These are phyloP conservation scores for Cavenderia fasciculata DNA, from an alignment of 78 protist species.

Conservation along the genomic window DNA sequence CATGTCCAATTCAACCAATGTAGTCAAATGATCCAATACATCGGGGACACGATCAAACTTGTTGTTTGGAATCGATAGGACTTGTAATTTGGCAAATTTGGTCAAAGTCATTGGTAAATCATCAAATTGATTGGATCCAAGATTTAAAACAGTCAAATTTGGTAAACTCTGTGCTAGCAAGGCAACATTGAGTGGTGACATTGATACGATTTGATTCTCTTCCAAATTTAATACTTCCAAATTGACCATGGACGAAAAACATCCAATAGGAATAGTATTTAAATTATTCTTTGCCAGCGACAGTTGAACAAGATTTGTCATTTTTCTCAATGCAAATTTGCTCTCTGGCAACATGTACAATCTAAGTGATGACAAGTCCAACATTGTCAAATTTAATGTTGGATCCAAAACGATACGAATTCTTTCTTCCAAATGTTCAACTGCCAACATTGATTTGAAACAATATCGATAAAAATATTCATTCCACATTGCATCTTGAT, in stretches of 20 bases:
- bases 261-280: conserved; percentile 24
- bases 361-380: conserved; percentile 12
- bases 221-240: conserved; percentile 53
- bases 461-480: conserved; percentile 68
- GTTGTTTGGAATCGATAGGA: conserved; percentile 12
- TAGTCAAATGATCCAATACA: conserved; percentile 7
- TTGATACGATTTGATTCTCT: conserved; percentile 35
- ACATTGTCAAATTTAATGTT: neutral
- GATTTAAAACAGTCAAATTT: neutral
- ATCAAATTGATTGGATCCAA: conserved; percentile 24
- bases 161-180: neutral
- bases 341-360: conserved; percentile 20
- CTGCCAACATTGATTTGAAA: conserved; percentile 40
- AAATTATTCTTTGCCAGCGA: conserved; percentile 54
- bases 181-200: conserved; percentile 32
- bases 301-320: conserved; percentile 4
- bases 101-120: conserved; percentile 26
- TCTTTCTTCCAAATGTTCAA: conserved; percentile 52
- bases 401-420: neutral
- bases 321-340: neutral
- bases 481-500: conserved; percentile 77
- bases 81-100: neutral
- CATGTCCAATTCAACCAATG: conserved; percentile 25
- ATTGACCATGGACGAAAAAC: neutral
- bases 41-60: conserved; percentile 44